Conservation (phyloP, 148 eudicot species). For the Vaccinium corymbosum region DNA sequence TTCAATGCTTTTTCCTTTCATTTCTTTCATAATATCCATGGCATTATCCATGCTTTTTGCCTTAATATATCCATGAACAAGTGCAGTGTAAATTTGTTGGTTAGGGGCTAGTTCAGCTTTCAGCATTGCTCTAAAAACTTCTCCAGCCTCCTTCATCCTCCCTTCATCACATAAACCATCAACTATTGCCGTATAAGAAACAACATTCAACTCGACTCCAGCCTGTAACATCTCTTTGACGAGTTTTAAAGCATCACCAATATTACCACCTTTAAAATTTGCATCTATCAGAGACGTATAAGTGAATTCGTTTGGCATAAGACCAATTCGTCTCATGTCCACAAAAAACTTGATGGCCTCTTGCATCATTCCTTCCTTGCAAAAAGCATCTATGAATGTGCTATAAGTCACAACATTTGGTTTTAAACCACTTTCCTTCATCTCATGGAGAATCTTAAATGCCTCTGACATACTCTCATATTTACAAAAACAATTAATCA, state of each 20-base stretch:
- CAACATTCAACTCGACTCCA: conserved; percentile 66
- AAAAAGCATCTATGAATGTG: conserved; percentile 89
- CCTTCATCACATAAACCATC: conserved; percentile 76
- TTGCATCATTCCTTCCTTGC: conserved; percentile 83
- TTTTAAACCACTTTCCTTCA: conserved; percentile 64
- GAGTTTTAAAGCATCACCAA: conserved; percentile 55
- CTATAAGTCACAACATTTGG: conserved; percentile 93
- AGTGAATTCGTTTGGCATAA: conserved; percentile 78
- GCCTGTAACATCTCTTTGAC: conserved; percentile 76
- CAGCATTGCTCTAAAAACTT: conserved; percentile 50
- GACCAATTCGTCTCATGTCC: conserved; percentile 85
- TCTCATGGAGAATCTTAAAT: conserved; percentile 58
- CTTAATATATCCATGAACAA: conserved; percentile 72
- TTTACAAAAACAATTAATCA: conserved; percentile 84
- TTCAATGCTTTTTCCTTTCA: conserved; percentile 48
- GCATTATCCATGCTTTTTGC: conserved; percentile 57
- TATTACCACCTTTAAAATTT: conserved; percentile 62
- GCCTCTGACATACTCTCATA: conserved; percentile 61
- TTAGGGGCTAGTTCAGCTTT: conserved; percentile 57
- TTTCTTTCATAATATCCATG: conserved; percentile 39
- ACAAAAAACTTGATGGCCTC: conserved; percentile 77
- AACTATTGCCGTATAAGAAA: conserved; percentile 70
- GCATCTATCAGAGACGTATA: conserved; percentile 88
- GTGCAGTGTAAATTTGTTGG: conserved; percentile 54
- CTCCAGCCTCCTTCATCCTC: conserved; percentile 71